These are phyloP conservation scores for Sanchytrium tribonematis DNA, from an alignment of 371 early-diverging fungal genomes.

Conservation along the genomic window DNA sequence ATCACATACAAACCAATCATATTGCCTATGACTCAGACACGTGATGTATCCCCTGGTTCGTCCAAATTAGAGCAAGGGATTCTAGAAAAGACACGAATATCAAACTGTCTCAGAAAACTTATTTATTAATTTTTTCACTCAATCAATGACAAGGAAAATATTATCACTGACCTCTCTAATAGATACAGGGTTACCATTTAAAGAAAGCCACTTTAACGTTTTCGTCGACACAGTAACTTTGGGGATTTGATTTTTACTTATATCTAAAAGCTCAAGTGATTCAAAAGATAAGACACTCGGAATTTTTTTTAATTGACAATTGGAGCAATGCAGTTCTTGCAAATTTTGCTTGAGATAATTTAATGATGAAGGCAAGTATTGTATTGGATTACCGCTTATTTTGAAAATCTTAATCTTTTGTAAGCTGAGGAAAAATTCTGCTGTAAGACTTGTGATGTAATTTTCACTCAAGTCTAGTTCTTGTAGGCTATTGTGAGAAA, in stretches of 20 bases:
- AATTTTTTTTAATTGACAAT: background rate
- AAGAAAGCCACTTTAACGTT: background rate
- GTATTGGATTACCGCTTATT: background rate
- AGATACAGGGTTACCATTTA: background rate
- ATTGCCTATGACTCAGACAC: too few species aligned
- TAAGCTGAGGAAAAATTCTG: background rate
- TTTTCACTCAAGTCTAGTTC: background rate
- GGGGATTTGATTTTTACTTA: background rate
- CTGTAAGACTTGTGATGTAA: background rate
- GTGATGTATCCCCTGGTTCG: too few species aligned
- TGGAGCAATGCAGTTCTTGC: background rate
- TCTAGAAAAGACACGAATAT: too few species aligned
- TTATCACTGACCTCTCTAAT: background rate
- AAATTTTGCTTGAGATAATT: background rate
- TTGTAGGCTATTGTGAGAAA: background rate
- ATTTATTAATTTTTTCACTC: background rate
- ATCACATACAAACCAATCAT: too few species aligned
- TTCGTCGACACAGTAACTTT: background rate
- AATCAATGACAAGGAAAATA: background rate
- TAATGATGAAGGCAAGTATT: background rate
- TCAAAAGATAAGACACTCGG: background rate
- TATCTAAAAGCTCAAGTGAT: background rate
- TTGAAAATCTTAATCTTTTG: background rate
- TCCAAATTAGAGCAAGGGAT: too few species aligned
- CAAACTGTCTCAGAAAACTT: background rate